Evolutionary conservation across 805 yeast genomes (phyloP).

Genomic region (Cyberlindnera americana): DNA sequence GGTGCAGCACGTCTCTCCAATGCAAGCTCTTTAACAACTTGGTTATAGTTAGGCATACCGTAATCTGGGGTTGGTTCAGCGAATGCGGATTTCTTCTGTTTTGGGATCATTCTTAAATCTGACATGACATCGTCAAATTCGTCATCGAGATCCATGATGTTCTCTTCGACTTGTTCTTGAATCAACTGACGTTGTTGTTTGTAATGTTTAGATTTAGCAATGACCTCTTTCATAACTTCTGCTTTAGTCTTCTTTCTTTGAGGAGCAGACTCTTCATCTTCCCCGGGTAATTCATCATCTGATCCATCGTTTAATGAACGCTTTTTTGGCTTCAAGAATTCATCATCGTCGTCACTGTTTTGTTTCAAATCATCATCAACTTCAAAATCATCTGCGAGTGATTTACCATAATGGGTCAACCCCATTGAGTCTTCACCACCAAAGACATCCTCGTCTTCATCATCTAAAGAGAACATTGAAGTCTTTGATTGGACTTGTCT

Average conservation of each 20-base stretch:
- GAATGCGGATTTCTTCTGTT: slow-evolving; percentile 27
- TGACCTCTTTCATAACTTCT: slow-evolving; percentile 82
- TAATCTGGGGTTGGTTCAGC: slow-evolving; percentile 33
- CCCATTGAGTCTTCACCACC: slow-evolving; percentile 30
- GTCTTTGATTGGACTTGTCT: slow-evolving; percentile 59
- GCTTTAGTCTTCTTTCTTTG: slow-evolving; percentile 70
- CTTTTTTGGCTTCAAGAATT: slow-evolving; percentile 33
- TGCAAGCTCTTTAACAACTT: slow-evolving; percentile 60
- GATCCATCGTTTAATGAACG: slow-evolving; percentile 26
- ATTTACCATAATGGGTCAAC: slow-evolving; percentile 78
- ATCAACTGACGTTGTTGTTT: slow-evolving; percentile 71
- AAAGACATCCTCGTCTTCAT: slow-evolving; percentile 39
- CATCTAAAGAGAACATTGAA: slow-evolving; percentile 67
- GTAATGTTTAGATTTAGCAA: slow-evolving; percentile 76
- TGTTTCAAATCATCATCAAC: slow-evolving; percentile 41
- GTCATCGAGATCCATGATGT: slow-evolving; percentile 67
- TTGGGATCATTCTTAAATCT: slow-evolving; percentile 38
- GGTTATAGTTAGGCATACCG: slow-evolving; percentile 52
- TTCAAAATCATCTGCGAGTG: slow-evolving; percentile 55
- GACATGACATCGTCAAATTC: slow-evolving; percentile 68
- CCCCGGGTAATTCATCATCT: slow-evolving; percentile 32
- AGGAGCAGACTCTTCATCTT: slow-evolving; percentile 36
- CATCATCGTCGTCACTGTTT: slow-evolving; percentile 27
- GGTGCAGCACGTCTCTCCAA: slow-evolving; percentile 77
- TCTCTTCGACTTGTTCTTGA: slow-evolving; percentile 55